A percentile compares a stretch with the other conserved stretches of the same genome.
phyloP scores from a whole-genome alignment of 805 yeast species.

The Saccharomyces paradoxus region DNA sequence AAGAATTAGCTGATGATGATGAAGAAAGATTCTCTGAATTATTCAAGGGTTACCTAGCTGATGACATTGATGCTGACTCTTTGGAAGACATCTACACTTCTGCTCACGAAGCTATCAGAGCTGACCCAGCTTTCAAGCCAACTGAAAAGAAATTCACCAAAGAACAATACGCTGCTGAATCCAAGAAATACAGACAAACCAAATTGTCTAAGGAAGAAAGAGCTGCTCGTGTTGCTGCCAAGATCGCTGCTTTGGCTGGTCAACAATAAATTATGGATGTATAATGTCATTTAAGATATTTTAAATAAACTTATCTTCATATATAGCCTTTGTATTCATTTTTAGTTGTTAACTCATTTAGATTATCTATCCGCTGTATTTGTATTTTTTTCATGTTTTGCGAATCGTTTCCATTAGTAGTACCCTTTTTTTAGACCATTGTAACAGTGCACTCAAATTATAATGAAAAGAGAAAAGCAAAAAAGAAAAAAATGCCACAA shows the following conservation, averaged over 20 bases:
- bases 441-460: neutral
- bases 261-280: constrained; percentile 19
- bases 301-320: neutral
- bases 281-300: constrained; percentile 1
- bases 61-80: constrained; percentile 94
- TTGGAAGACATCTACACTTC: constrained; percentile 90
- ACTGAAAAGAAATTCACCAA: constrained; percentile 89
- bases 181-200: constrained; percentile 81
- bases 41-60: constrained; percentile 93
- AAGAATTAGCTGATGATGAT: constrained; percentile 99
- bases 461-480: neutral
- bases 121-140: constrained; percentile 84
- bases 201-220: constrained; percentile 91
- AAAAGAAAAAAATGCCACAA: neutral
- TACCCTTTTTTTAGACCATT: neutral
- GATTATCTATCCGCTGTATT: neutral
- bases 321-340: neutral
- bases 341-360: neutral
- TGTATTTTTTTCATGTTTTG: too few species aligned
- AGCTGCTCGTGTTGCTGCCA: constrained; percentile 78
- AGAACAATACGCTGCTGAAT: constrained; percentile 95
- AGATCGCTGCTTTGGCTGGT: constrained; percentile 82
- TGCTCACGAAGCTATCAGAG: constrained; percentile 96
- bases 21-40: constrained; percentile 97
- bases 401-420: neutral